These are phyloP conservation scores for Annulohypoxylon truncatum DNA, from an alignment of 2,329 filamentous ascomycete genomes.

Conservation along the genomic window DNA sequence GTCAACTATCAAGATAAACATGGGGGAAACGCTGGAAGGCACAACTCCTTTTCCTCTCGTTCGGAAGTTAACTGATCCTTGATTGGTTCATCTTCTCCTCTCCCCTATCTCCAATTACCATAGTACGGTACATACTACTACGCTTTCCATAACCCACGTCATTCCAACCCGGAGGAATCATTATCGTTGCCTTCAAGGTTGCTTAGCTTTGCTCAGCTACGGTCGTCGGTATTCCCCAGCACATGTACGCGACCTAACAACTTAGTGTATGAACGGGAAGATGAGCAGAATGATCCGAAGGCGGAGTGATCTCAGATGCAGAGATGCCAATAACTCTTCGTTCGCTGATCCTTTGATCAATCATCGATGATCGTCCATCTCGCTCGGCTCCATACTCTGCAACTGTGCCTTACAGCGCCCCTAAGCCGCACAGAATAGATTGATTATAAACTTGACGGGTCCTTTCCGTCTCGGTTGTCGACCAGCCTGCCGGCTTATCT, in stretches of 20 bases:
- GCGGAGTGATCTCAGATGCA: constrained; percentile 31
- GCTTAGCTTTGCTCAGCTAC: background rate
- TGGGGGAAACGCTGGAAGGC: constrained; percentile 1
- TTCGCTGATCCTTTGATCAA: constrained; percentile 34
- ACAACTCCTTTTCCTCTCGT: constrained; percentile 26
- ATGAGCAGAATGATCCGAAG: constrained; percentile 7
- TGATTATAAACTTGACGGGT: background rate
- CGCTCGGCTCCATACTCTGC: constrained; percentile 18
- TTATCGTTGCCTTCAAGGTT: constrained; percentile 6
- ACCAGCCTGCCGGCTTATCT: constrained; percentile 1
- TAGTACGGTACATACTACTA: background rate
- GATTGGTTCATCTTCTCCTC: constrained; percentile 33
- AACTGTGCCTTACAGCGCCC: background rate
- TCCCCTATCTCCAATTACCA: constrained; percentile 19
- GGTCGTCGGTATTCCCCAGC: background rate
- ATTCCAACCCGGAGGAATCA: constrained; percentile 31
- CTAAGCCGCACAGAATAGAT: constrained; percentile 1
- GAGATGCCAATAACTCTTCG: constrained; percentile 22
- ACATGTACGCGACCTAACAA: background rate
- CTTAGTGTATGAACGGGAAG: background rate
- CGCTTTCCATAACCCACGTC: constrained; percentile 32
- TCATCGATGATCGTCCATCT: constrained; percentile 26
- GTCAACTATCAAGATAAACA: constrained; percentile 26
- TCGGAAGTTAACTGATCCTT: constrained; percentile 16
- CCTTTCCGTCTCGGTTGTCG: constrained; percentile 15